These are phyloP conservation scores for Fusarium concolor DNA, from an alignment of 2,329 filamentous ascomycete species.

Conservation along the genomic window DNA sequence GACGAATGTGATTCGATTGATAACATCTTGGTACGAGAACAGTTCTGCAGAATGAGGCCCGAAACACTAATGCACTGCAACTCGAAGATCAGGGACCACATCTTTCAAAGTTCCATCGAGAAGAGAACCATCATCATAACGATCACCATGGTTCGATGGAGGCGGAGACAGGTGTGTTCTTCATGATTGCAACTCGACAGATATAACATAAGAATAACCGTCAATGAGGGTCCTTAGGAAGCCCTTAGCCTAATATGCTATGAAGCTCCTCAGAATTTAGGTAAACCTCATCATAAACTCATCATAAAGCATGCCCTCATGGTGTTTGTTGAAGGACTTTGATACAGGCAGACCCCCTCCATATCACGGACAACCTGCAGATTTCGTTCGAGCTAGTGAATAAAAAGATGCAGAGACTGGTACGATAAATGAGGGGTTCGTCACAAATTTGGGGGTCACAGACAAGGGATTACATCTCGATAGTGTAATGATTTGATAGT, in stretches of 20 bases:
- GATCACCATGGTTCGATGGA: neutral
- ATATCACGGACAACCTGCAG: neutral
- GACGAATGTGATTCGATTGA: neutral
- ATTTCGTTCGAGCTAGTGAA: neutral
- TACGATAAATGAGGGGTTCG: slow-evolving; percentile 1
- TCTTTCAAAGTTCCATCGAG: neutral
- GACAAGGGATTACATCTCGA: neutral
- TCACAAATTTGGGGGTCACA: slow-evolving; percentile 10
- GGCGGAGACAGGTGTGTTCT: neutral
- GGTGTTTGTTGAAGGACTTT: neutral
- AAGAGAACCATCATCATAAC: neutral
- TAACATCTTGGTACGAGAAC: neutral
- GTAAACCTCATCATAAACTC: neutral
- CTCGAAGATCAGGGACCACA: slow-evolving; percentile 2
- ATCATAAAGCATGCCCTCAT: neutral
- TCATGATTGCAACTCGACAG: neutral
- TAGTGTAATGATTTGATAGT: slow-evolving; percentile 14
- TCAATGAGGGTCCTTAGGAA: neutral
- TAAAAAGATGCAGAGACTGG: neutral
- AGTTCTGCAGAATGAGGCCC: slow-evolving; percentile 6
- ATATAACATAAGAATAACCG: neutral
- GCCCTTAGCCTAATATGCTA: neutral
- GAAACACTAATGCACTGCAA: slow-evolving; percentile 10
- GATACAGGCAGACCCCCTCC: neutral
- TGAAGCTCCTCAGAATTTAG: neutral